phyloP scores from a whole-genome alignment of 805 yeast genomes.

The Barnettozyma pratensis region DNA sequence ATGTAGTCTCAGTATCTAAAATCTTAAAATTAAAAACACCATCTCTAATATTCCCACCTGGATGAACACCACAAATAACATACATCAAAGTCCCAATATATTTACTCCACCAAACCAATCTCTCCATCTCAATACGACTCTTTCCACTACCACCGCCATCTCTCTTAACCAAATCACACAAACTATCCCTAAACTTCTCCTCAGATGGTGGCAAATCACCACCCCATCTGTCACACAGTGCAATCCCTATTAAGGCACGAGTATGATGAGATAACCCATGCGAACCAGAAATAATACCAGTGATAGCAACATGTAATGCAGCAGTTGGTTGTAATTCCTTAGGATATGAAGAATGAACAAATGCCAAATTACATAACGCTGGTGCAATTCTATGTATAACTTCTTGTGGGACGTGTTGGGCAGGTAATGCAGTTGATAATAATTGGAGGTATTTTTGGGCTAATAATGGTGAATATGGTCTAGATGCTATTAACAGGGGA shows the following conservation, averaged over 20 bases:
- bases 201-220: conserved; percentile 63
- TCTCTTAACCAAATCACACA: conserved; percentile 46
- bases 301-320: conserved; percentile 64
- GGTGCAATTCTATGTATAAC: conserved; percentile 57
- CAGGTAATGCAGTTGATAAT: conserved; percentile 53
- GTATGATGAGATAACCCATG: conserved; percentile 72
- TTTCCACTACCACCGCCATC: conserved; percentile 26
- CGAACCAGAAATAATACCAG: conserved; percentile 71
- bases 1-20: not conserved
- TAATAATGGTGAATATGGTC: conserved; percentile 66
- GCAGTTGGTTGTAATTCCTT: conserved; percentile 73
- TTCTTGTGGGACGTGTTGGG: conserved; percentile 47
- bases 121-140: conserved; percentile 36
- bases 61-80: conserved; percentile 75
- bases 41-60: conserved; percentile 72
- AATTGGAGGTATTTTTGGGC: conserved; percentile 52
- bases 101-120: conserved; percentile 66
- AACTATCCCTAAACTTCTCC: conserved; percentile 37
- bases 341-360: conserved; percentile 72
- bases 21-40: conserved; percentile 45
- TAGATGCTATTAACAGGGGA: conserved; percentile 63
- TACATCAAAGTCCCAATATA: conserved; percentile 71
- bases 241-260: conserved; percentile 66
- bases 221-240: conserved; percentile 79
- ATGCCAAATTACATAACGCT: conserved; percentile 68